A percentile compares a stretch with the other conserved stretches of the same genome.
Evolutionary conservation across 768 basidiomycete genomes (phyloP).

Genomic region (Pisolithus tinctorius): DNA sequence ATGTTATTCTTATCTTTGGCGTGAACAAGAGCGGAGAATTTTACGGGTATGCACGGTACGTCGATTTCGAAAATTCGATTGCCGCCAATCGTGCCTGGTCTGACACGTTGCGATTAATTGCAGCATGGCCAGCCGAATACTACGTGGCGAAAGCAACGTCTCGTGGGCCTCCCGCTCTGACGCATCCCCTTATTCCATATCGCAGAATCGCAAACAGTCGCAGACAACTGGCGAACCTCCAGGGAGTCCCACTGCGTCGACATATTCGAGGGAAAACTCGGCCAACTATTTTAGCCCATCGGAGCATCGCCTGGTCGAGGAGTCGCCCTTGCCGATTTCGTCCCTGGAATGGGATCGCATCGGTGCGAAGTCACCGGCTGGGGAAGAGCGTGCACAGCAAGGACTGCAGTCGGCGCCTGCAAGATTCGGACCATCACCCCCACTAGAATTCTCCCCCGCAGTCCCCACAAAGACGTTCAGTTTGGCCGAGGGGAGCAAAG

Average conservation of each 20-base stretch:
- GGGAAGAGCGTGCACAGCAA: neutral
- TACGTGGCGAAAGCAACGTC: constrained; percentile 41
- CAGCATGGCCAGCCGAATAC: constrained; percentile 65
- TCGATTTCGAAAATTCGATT: constrained; percentile 9
- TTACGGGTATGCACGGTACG: constrained; percentile 82
- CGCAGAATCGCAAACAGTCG: constrained; percentile 1
- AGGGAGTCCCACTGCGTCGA: constrained; percentile 5
- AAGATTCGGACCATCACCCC: constrained; percentile 33
- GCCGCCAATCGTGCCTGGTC: neutral
- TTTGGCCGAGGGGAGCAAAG: constrained; percentile 20
- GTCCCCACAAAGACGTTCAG: constrained; percentile 25
- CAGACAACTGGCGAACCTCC: constrained; percentile 11
- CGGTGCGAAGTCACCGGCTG: neutral
- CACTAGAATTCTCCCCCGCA: constrained; percentile 25
- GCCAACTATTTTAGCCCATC: constrained; percentile 29
- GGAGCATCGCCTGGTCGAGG: constrained; percentile 33
- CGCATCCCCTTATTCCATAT: constrained; percentile 24
- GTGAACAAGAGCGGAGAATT: constrained; percentile 95
- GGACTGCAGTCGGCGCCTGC: constrained; percentile 45
- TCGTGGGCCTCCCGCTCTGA: constrained; percentile 50
- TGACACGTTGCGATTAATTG: neutral
- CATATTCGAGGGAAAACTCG: constrained; percentile 1
- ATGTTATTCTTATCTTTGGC: constrained; percentile 86
- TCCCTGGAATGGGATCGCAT: constrained; percentile 1
- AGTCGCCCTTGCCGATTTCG: constrained; percentile 34